Evolutionary conservation across 2,329 filamentous ascomycete species (phyloP).

Genomic region (Seiridium unicorne): DNA sequence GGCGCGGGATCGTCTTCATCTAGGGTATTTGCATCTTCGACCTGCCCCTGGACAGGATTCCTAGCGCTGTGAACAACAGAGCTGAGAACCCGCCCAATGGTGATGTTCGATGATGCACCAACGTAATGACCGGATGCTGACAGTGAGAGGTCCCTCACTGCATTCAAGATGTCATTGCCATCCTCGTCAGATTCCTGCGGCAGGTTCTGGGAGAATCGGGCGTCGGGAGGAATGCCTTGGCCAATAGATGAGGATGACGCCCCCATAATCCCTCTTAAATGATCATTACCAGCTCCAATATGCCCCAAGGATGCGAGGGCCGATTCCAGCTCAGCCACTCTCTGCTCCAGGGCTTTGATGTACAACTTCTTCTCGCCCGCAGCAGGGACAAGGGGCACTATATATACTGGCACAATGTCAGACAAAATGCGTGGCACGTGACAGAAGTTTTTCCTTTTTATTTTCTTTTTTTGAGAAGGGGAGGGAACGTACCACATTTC

Average conservation of each 20-base stretch:
- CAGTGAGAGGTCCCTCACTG: conserved; percentile 26
- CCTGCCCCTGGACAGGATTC: conserved; percentile 9
- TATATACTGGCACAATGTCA: conserved; percentile 19
- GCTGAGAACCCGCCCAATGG: conserved; percentile 27
- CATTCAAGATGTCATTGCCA: conserved; percentile 24
- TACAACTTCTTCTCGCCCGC: conserved; percentile 28
- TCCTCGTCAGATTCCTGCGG: conserved; percentile 22
- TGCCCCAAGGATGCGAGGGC: conserved; percentile 24
- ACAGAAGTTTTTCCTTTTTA: too few relatives aligned
- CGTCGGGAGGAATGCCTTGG: conserved; percentile 10
- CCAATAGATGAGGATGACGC: conserved; percentile 10
- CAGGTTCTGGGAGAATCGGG: conserved; percentile 9
- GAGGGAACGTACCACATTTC: conserved; percentile 22
- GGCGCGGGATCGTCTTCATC: conserved; percentile 24
- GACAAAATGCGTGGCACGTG: neutral
- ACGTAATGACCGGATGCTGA: conserved; percentile 28
- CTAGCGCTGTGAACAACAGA: conserved; percentile 26
- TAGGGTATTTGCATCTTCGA: conserved; percentile 14
- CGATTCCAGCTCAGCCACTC: conserved; percentile 24
- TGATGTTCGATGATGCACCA: conserved; percentile 27
- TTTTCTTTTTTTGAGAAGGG: too few relatives aligned
- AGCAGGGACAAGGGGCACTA: conserved; percentile 27
- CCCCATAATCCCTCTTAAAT: conserved; percentile 16
- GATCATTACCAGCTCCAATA: conserved; percentile 15
- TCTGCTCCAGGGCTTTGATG: conserved; percentile 26